These are phyloP conservation scores for Rutstroemia sp. DNA, from an alignment of 2,329 filamentous ascomycete genomes.

Conservation along the genomic window DNA sequence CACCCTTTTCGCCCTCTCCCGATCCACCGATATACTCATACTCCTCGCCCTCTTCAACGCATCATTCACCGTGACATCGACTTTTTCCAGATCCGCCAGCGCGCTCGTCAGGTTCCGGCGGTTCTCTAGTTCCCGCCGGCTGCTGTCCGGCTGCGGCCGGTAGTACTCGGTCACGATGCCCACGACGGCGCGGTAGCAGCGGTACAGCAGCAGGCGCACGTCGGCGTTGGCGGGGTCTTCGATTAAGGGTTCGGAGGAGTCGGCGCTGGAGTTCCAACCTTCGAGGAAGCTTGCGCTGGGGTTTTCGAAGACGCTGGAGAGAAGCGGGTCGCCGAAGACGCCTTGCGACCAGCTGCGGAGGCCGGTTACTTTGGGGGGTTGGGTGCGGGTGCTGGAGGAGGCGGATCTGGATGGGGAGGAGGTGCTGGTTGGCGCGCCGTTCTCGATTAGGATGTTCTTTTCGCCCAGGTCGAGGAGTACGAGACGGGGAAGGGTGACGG, in stretches of 20 bases:
- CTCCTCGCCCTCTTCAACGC: constrained; percentile 20
- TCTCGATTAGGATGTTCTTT: constrained; percentile 40
- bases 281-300: constrained; percentile 39
- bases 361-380: constrained; percentile 35
- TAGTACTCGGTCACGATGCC: constrained; percentile 49
- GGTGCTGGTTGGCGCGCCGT: not conserved
- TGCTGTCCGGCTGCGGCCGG: constrained; percentile 41
- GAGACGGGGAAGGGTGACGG: constrained; percentile 43
- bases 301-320: constrained; percentile 42
- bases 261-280: constrained; percentile 33
- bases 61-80: constrained; percentile 16
- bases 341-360: constrained; percentile 52
- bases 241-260: constrained; percentile 30
- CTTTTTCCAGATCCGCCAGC: constrained; percentile 38
- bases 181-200: constrained; percentile 48
- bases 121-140: constrained; percentile 44
- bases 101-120: constrained; percentile 42
- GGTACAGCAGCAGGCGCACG: constrained; percentile 47
- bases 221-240: constrained; percentile 37
- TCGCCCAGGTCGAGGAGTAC: constrained; percentile 47
- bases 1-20: constrained; percentile 17
- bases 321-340: constrained; percentile 52
- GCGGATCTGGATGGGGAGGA: not conserved
- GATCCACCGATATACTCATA: constrained; percentile 8
- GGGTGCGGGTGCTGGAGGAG: constrained; percentile 2